Evolutionary conservation across 78 protist species (phyloP).

Genomic region (Dictyostelium purpureum): DNA sequence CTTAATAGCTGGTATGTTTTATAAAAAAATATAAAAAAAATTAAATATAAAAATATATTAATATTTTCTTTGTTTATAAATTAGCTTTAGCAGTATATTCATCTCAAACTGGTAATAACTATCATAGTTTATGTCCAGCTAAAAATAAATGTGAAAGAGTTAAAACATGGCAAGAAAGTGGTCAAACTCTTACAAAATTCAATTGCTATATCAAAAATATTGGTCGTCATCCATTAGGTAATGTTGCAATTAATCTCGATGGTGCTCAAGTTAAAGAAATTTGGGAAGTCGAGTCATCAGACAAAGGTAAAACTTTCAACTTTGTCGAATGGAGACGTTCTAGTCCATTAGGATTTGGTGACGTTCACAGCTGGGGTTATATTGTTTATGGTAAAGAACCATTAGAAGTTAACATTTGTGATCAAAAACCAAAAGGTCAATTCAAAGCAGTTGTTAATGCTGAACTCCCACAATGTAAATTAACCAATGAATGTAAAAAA

Average conservation of each 20-base stretch:
- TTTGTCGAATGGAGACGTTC: constrained; percentile 8
- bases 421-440: not conserved
- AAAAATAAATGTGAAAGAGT: constrained; percentile 11
- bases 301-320: not conserved
- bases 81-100: not conserved
- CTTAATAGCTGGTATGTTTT: not conserved
- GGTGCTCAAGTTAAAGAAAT: constrained; percentile 17
- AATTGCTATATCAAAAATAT: not conserved
- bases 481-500: constrained; percentile 6
- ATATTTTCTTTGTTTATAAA: not conserved
- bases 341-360: not conserved
- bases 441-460: not conserved
- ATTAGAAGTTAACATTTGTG: not conserved
- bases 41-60: not conserved
- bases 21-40: not conserved
- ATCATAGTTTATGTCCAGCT: not conserved
- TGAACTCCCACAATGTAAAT: not conserved
- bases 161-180: not conserved
- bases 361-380: constrained; percentile 18
- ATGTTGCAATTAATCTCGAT: not conserved
- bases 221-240: not conserved
- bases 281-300: constrained; percentile 1
- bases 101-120: not conserved
- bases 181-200: not conserved
- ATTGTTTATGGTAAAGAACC: constrained; percentile 26